phyloP scores from a whole-genome alignment of 2,329 filamentous ascomycete species.

The Hymenoscyphus salicellus region DNA sequence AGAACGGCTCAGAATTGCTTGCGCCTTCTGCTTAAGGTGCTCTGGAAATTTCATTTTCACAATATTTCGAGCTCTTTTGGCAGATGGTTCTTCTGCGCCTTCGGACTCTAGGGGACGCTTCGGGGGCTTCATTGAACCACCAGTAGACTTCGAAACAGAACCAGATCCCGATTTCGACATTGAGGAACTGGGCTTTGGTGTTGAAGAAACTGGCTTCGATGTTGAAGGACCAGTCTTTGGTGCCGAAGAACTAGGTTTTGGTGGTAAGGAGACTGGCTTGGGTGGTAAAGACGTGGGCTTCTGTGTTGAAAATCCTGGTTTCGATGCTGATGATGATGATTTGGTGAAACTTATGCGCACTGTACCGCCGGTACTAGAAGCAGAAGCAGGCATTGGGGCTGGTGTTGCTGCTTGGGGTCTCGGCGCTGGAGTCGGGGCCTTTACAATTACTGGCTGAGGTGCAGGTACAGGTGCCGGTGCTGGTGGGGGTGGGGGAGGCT shows the following conservation, averaged over 20 bases:
- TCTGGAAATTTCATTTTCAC: constrained; percentile 20
- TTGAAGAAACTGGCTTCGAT: neutral
- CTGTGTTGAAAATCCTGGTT: neutral
- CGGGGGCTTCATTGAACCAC: constrained; percentile 9
- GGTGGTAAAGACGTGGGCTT: neutral
- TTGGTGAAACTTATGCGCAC: constrained; percentile 6
- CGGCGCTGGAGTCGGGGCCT: neutral
- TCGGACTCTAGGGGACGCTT: constrained; percentile 17
- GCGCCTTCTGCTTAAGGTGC: constrained; percentile 14
- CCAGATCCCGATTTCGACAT: neutral
- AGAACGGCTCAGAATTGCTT: constrained; percentile 21
- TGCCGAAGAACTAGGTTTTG: neutral
- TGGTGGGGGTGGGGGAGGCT: neutral
- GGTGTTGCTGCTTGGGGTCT: neutral
- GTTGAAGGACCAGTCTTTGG: neutral
- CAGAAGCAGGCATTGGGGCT: neutral
- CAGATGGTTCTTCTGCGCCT: constrained; percentile 6
- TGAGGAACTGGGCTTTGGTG: neutral
- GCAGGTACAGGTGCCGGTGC: neutral
- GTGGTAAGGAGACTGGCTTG: neutral
- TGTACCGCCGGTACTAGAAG: neutral
- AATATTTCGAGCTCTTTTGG: constrained; percentile 20
- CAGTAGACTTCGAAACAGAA: neutral
- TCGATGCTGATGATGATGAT: neutral
- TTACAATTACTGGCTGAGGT: neutral